Conservation (phyloP, 768 basidiomycete genomes). For the Fomitopsis pulvina region DNA sequence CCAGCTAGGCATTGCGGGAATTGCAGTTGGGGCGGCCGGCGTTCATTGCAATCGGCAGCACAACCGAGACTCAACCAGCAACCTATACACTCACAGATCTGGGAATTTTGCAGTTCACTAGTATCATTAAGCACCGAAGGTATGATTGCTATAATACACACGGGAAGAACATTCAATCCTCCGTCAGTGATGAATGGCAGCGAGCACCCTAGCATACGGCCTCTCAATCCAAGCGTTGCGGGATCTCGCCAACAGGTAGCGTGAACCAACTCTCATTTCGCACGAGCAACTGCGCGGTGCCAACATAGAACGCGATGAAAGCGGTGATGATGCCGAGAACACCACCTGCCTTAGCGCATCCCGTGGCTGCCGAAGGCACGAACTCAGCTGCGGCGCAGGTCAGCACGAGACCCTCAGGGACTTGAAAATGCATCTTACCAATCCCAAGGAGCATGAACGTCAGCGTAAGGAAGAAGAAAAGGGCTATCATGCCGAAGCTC, state of each 20-base stretch:
- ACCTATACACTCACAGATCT: too few relatives aligned
- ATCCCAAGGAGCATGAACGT: conserved; percentile 45
- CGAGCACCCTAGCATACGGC: not conserved
- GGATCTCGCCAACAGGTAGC: conserved; percentile 32
- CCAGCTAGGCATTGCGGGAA: too few relatives aligned
- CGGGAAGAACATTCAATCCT: too few relatives aligned
- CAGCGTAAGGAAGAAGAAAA: conserved; percentile 47
- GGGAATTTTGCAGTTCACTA: too few relatives aligned
- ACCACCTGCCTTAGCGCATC: conserved; percentile 34
- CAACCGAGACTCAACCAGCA: too few relatives aligned
- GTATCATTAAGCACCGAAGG: too few relatives aligned
- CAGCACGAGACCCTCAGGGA: not conserved
- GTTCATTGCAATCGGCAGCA: too few relatives aligned
- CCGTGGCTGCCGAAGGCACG: conserved; percentile 11
- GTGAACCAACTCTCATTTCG: conserved; percentile 32
- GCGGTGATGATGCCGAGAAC: conserved; percentile 40
- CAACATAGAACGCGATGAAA: conserved; percentile 40
- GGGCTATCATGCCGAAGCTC: conserved; percentile 39
- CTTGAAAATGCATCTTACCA: conserved; percentile 23
- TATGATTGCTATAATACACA: too few relatives aligned
- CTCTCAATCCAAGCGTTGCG: conserved; percentile 17
- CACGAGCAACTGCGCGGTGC: conserved; percentile 35
- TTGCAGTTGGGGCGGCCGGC: too few relatives aligned
- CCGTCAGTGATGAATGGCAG: too few relatives aligned
- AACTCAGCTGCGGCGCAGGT: conserved; percentile 14